phyloP scores from a whole-genome alignment of 2,329 filamentous ascomycete species.

The Boeremia exigua region DNA sequence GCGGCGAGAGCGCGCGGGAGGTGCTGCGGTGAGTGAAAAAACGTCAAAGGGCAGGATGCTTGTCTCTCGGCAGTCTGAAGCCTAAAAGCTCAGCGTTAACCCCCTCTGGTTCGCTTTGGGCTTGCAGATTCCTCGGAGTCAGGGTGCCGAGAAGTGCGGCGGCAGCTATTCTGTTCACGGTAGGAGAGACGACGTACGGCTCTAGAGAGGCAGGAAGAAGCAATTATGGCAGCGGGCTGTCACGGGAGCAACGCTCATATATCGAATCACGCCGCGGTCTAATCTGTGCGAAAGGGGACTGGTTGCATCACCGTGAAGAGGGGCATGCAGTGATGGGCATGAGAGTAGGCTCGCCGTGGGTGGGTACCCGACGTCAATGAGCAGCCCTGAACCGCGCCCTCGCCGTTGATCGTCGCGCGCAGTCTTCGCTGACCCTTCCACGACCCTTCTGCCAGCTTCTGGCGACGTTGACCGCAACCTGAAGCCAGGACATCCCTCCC shows the following conservation, averaged over 20 bases:
- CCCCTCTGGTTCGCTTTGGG: conserved; percentile 29
- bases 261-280: conserved; percentile 29
- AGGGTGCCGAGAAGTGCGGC: conserved; percentile 30
- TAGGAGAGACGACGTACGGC: conserved; percentile 14
- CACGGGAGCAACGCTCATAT: conserved; percentile 30
- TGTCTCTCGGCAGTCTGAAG: conserved; percentile 8
- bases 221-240: conserved; percentile 26
- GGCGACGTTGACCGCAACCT: conserved; percentile 9
- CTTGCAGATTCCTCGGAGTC: conserved; percentile 28
- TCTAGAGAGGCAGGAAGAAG: conserved; percentile 1
- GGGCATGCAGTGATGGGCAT: conserved; percentile 15
- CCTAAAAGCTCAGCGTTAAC: conserved; percentile 24
- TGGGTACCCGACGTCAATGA: conserved; percentile 43
- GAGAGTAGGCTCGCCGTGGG: conserved; percentile 23
- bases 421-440: conserved; percentile 16
- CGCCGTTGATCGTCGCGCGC: conserved; percentile 29
- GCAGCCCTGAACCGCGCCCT: conserved; percentile 24
- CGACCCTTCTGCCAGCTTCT: conserved; percentile 19
- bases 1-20: conserved; percentile 2
- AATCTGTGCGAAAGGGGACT: conserved; percentile 18
- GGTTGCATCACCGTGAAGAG: conserved; percentile 29
- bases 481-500: neutral
- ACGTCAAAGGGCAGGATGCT: conserved; percentile 4
- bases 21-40: conserved; percentile 9
- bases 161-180: conserved; percentile 34